Evolutionary conservation across 257 asterid genomes (phyloP), one percentile per base, ranked within the genome.

Genomic region (Cruciata laevipes): DNA sequence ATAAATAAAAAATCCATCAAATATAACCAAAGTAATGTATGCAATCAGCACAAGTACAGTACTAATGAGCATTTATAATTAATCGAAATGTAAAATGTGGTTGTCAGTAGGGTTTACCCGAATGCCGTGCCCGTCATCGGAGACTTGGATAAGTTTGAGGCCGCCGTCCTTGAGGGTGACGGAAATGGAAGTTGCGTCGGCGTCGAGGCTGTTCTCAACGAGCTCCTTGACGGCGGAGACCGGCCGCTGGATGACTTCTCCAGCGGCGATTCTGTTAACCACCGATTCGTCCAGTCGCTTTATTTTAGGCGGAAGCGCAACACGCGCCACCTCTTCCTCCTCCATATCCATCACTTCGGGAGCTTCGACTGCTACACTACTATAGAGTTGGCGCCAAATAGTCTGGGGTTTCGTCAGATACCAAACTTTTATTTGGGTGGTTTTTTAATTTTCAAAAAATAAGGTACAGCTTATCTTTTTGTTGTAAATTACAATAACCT

Each of bases 211-310:
- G 83, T 93, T 93, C 83, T 93, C 98, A 35, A 87, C 66, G 51
- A 92, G 98, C 88, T 92, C 98, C 75, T 89, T 93, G 7, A 89
- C 94, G 77, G 95, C 97, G 76, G 98, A 92, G 21, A 89, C 87
- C 13, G 98, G 98, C 73, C 97, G 91, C 69, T 89, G 97, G 79
- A 92, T 83, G 70, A 92, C 96, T 82, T 92, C 97, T 12, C 98
- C 98, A 58, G 98, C 98, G 59, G 97, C 97, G 67, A 92, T 92
- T 84, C 91, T 78, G 83, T 92, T 87, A 66, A 92, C 96, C 71
- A 89, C 97, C 40, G 89, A 82, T 79, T 89, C 95, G 38, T 92
- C 96, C 62, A 92, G 82, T 40, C 91, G 95, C 63, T 78, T 87
- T 73, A 92, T 92, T 60, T 57, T 72, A 17, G 97, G 98, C 16